These are phyloP conservation scores for Musa acuminata DNA, from an alignment of 176 grass and related monocot genomes.

Conservation along the genomic window DNA sequence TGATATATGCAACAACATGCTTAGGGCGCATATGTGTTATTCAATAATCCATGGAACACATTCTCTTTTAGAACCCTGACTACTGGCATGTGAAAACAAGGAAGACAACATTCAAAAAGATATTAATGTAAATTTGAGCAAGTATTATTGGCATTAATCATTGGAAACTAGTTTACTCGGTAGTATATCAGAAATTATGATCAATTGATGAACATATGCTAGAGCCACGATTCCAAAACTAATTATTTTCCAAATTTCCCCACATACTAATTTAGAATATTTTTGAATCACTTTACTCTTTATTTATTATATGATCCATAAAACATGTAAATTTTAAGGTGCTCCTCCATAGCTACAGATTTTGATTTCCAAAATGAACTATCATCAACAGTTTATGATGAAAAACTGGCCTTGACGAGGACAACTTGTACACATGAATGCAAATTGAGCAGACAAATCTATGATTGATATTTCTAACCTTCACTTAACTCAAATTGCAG, in stretches of 20 bases:
- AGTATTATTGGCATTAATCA: too few species aligned
- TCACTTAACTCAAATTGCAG: constrained; percentile 8
- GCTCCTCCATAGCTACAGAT: not conserved
- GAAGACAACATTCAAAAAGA: too few species aligned
- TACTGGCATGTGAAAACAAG: too few species aligned
- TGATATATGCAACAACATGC: too few species aligned
- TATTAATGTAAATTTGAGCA: too few species aligned
- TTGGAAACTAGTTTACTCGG: too few species aligned
- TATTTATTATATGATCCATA: not conserved
- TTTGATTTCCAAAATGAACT: not conserved
- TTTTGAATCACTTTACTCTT: not conserved
- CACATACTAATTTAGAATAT: not conserved
- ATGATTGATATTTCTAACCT: not conserved
- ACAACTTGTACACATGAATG: not conserved
- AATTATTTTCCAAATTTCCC: not conserved
- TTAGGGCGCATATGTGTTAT: too few species aligned
- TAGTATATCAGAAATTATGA: too few species aligned
- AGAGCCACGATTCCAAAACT: not conserved
- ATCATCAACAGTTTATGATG: not conserved
- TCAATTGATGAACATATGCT: too few species aligned
- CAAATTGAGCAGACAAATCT: not conserved
- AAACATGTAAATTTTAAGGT: not conserved
- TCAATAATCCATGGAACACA: too few species aligned
- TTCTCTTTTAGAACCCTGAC: too few species aligned
- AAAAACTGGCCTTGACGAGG: not conserved